A percentile compares a stretch with the other conserved stretches of the same genome.
These are phyloP conservation scores for Vanrija sp. DNA, from an alignment of 1,284 basidiomycete genomes.

Conservation along the genomic window DNA sequence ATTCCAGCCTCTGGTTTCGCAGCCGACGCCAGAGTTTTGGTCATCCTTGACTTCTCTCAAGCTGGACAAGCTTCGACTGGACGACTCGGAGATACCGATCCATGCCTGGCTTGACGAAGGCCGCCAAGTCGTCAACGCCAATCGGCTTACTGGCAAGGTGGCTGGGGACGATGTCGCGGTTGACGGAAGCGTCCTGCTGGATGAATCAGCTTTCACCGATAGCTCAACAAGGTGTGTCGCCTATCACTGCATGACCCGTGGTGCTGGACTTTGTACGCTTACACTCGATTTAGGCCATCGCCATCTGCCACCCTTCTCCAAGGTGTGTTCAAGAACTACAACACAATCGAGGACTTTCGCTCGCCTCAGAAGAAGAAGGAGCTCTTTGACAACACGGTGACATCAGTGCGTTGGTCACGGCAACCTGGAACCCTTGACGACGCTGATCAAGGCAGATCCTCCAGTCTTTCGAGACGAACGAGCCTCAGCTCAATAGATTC, in stretches of 20 bases:
- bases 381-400: constrained; percentile 59
- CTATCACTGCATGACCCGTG: too few relatives aligned
- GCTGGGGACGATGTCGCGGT: constrained; percentile 22
- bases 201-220: too few relatives aligned
- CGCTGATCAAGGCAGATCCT: constrained; percentile 24
- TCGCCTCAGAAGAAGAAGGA: constrained; percentile 72
- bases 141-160: constrained; percentile 1
- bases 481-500: constrained; percentile 64
- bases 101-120: constrained; percentile 68
- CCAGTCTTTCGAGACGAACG: constrained; percentile 25
- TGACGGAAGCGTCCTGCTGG: constrained; percentile 28
- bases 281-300: constrained; percentile 47
- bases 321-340: constrained; percentile 85
- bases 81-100: constrained; percentile 66
- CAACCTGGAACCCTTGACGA: background rate
- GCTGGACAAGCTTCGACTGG: constrained; percentile 82
- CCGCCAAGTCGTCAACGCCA: constrained; percentile 62
- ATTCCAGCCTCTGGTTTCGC: constrained; percentile 80
- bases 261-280: background rate
- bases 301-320: constrained; percentile 51
- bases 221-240: too few relatives aligned
- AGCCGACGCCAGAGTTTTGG: constrained; percentile 90
- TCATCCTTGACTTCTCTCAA: constrained; percentile 83
- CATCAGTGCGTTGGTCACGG: too few relatives aligned
- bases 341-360: constrained; percentile 95